Base-by-base conservation (phyloP, 2,329 filamentous ascomycete genomes). In the Phaeosphaeria sp. region DNA sequence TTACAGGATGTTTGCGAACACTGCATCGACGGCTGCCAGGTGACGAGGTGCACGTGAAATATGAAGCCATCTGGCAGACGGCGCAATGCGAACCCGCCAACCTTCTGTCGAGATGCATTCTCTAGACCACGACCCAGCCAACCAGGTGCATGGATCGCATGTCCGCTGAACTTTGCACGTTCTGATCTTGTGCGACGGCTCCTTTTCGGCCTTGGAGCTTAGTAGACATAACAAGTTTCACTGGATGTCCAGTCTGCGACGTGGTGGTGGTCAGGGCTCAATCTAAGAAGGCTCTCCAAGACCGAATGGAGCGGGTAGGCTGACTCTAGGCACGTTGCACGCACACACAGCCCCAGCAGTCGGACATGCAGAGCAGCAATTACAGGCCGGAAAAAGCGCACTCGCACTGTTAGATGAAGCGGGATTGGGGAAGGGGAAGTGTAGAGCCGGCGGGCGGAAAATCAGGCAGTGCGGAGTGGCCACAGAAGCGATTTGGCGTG, bases 201-300 rank as follows among this genome's bases (percentile, higher is more conserved):
- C 46, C 36, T 21, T 18, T 50, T 54, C 33, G 50, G 23, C 22
- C 47, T 33, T 18, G 11, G 36, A 46, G 23, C 47, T 33, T 15
- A 27, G 23, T 18, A 43, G n/a, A 50, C 46, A 48, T 22, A 36
- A 13, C 43, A 43, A 27, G 60, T 61, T 63, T 56, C 60, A 63
- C 48, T 50, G 51, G 36, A 41, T 15, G 41, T 13, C 11, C 39
- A 17, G 10, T 46, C 57, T 65, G 62, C 52, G 60, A 64, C 62
- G 48, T 55, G 58, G 52, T 56, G 60, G 53, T 49, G 53, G 55
- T 22, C 39, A 50, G 46, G 52, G 46, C 52, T 44, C 27, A 13
- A 18, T 43, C 27, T 23, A 33, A 11, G 11, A 23, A 21, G n/a
- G 13, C 42, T 23, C 23, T 51, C 54, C 22, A 52, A 36, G 23